Base-by-base conservation (phyloP, 73 alveolate species). In the Paramecium caudatum region DNA sequence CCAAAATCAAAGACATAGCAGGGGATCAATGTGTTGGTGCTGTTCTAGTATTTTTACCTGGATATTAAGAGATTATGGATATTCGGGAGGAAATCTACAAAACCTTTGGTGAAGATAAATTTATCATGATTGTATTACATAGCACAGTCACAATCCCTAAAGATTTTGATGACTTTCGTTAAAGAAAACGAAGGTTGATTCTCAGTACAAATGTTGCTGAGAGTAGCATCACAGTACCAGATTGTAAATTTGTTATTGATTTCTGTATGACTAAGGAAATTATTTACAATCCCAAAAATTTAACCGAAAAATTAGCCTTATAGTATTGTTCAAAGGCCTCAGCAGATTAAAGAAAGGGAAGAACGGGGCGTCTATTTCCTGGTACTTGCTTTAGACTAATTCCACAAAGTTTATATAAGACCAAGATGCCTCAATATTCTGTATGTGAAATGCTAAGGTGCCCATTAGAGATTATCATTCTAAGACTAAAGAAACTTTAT, bases 121-220 rank as follows among this genome's bases (percentile, higher is more conserved):
- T 91, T 5, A 90, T 90, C 9, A 32, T 95, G 0, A 91, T 95
- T 10, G 96, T 94, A 39, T 91, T 95, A 21, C 98, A 95, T 83
- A 93, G 97, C 3, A 86, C 96, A 12, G 46, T 95, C 41, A 41
- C 84, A 2, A 41, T 49, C 12, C 46, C 87, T 8, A 86, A 62
- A 62, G 93, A 86, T 4, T 65, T 86, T 6, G 82, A 62, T 37
- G 68, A 78, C 9, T 47, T 30, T 33, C 90, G 82, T 25, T 85
- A 84, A 34, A 90, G 94, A 36, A 94, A 93, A 90, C 91, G 99
- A 65, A 97, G 97, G 82, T 95, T 98, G 30, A 98, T 98, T 9
- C 88, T 98, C 21, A 96, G 99, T 3, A 98, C 99, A 3, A 98
- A 98, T 91, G 97, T 98, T 8, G 99, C 99, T 30, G 99, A 98